Evolutionary conservation across 139 green algal genomes (phyloP), one percentile per base, ranked within the genome.

Genomic region (Micractinium conductrix): DNA sequence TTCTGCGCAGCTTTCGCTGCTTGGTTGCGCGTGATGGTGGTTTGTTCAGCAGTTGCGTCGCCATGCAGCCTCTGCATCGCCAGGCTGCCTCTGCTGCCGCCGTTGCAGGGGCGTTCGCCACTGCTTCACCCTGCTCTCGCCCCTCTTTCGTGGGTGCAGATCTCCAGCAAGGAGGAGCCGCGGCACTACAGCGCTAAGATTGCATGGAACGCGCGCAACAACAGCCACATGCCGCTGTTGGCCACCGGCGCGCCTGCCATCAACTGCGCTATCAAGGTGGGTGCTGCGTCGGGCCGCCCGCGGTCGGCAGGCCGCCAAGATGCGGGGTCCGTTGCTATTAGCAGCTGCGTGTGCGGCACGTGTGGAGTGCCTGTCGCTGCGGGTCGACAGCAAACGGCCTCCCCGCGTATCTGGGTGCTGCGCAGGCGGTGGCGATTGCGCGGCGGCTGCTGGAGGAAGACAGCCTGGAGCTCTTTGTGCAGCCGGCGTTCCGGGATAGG

Each of bases 401-500:
- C n/a, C n/a, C n/a, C n/a, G n/a, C n/a, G n/a, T n/a, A n/a, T n/a
- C n/a, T n/a, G n/a, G n/a, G n/a, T n/a, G n/a, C n/a, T n/a, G n/a
- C 53, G 45, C 80, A 89, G 69, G 80, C 86, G 0, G 83, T 87
- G 67, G 81, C 81, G 48, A 87, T 85, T 37, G 86, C 86, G 50
- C 73, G 86, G 50, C 38, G 69, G n/a, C 84, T 85, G 48, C 86
- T 90, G 33, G 86, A 84, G 50, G 71, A 87, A 10, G 86, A 90
- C 55, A 50, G 68, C n/a, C 45, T 86, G 63, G 86, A 90, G 78
- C 80, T 90, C 16, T 67, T 87, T 50, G 81, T 79, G n/a, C 80
- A 87, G 86, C 86, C 86, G n/a, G 86, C 86, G 7, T 90, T 90
- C 73, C 70, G 86, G 19, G 83, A 87, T 24, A 82, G 83, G 83